Percentiles rank a stretch among this genome's conserved stretches.
phyloP scores from a whole-genome alignment of 345 rosid genomes.

The Populus deltoides region DNA sequence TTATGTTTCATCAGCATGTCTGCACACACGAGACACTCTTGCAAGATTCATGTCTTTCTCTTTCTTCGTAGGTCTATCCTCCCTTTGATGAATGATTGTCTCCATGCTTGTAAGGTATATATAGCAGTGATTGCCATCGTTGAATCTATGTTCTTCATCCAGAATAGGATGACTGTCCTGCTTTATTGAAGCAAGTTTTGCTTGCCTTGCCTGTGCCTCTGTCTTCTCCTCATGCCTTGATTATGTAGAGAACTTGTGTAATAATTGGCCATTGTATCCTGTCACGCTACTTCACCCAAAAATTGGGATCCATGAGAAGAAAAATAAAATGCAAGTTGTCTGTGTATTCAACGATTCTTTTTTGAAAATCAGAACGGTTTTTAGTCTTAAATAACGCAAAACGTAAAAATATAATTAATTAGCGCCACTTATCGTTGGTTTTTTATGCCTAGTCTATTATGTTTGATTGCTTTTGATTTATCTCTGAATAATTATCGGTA shows the following conservation, averaged over 20 bases:
- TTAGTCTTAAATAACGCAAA: background rate
- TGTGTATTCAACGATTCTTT: background rate
- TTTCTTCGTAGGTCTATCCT: background rate
- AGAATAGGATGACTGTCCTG: background rate
- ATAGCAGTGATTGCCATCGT: background rate
- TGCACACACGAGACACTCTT: background rate
- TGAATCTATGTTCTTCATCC: background rate
- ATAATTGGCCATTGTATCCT: background rate
- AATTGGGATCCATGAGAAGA: no score
- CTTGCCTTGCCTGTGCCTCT: no score
- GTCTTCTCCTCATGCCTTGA: no score
- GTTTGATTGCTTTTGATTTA: no score
- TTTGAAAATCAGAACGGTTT: background rate
- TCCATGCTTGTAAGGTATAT: background rate
- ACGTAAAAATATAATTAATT: background rate
- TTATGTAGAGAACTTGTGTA: background rate
- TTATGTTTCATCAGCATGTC: background rate
- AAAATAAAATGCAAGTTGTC: no score
- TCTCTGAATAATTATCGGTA: no score
- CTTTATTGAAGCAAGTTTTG: background rate
- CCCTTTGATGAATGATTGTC: background rate
- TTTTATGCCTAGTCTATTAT: no score
- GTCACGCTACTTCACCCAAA: no score
- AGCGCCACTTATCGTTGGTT: no score
- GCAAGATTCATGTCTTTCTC: background rate